Evolutionary conservation across 257 asterid genomes (phyloP).

Genomic region (Asclepias syriaca): DNA sequence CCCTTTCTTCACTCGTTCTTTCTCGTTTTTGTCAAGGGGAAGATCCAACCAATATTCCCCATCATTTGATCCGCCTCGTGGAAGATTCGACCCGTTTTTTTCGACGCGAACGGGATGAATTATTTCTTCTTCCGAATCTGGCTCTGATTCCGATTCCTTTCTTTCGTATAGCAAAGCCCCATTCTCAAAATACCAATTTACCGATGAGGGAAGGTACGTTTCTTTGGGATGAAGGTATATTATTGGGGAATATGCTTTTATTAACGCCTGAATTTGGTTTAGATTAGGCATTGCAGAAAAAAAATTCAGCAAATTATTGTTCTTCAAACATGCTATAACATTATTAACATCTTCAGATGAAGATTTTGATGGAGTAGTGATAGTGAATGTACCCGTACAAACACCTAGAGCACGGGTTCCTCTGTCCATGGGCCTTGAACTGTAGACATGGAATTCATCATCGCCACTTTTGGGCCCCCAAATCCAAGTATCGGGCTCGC

Average conservation of each 20-base stretch:
- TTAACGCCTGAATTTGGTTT: slow-evolving; percentile 34
- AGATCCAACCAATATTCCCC: slow-evolving; percentile 77
- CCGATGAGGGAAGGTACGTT: slow-evolving; percentile 59
- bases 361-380: slow-evolving; percentile 8
- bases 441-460: slow-evolving; percentile 22
- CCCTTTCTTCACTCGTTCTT: slow-evolving; percentile 44
- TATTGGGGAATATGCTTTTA: slow-evolving; percentile 47
- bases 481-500: slow-evolving; percentile 16
- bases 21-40: slow-evolving; percentile 33
- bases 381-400: slow-evolving; percentile 41
- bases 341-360: slow-evolving; percentile 2
- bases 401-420: slow-evolving; percentile 27
- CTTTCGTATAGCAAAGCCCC: slow-evolving; percentile 8
- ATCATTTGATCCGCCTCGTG: slow-evolving; percentile 71
- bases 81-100: slow-evolving; percentile 63
- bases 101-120: slow-evolving; percentile 37
- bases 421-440: slow-evolving; percentile 21
- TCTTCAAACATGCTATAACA: slow-evolving; percentile 58
- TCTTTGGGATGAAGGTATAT: slow-evolving; percentile 68
- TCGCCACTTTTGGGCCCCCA: slow-evolving; percentile 5
- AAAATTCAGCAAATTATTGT: slow-evolving; percentile 28
- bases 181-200: slow-evolving; percentile 23
- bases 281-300: slow-evolving; percentile 41
- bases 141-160: slow-evolving; percentile 19
- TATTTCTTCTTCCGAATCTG: neutral